phyloP scores from a whole-genome alignment of 768 basidiomycete genomes.

The Lepiota brunneoincarnata region DNA sequence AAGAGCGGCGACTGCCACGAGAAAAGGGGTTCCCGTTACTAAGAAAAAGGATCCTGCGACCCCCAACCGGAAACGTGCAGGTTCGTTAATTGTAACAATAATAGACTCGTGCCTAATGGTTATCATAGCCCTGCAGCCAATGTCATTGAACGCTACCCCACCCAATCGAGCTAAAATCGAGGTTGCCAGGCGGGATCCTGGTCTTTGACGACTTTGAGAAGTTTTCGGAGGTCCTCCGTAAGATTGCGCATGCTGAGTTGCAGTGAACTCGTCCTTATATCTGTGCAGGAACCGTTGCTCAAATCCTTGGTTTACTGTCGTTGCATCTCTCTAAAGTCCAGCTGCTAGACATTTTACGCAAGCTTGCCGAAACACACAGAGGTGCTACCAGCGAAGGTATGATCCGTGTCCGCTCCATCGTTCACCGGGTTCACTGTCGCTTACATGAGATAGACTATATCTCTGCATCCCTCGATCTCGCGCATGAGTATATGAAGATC shows the following conservation, averaged over 20 bases:
- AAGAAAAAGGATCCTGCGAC: constrained; percentile 35
- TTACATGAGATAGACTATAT: constrained; percentile 49
- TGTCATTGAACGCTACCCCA: constrained; percentile 25
- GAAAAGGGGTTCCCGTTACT: constrained; percentile 17
- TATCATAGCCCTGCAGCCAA: constrained; percentile 26
- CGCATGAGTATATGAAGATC: constrained; percentile 74
- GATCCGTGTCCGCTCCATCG: constrained; percentile 14
- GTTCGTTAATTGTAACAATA: constrained; percentile 7
- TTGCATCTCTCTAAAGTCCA: constrained; percentile 65
- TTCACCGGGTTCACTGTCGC: background rate
- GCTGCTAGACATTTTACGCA: constrained; percentile 60
- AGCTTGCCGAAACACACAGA: constrained; percentile 49
- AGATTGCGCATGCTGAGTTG: constrained; percentile 19
- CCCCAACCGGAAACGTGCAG: constrained; percentile 42
- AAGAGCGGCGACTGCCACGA: constrained; percentile 24
- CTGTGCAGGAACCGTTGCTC: constrained; percentile 13
- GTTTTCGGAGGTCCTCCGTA: constrained; percentile 54
- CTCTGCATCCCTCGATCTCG: constrained; percentile 64
- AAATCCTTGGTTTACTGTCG: constrained; percentile 69
- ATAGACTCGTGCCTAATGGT: background rate
- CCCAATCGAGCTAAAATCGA: constrained; percentile 25
- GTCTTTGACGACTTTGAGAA: constrained; percentile 39
- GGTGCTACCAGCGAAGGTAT: constrained; percentile 47
- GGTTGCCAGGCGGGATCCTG: constrained; percentile 11
- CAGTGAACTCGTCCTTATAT: background rate